phyloP scores from a whole-genome alignment of 306 rosid species.

The Neltuma alba region DNA sequence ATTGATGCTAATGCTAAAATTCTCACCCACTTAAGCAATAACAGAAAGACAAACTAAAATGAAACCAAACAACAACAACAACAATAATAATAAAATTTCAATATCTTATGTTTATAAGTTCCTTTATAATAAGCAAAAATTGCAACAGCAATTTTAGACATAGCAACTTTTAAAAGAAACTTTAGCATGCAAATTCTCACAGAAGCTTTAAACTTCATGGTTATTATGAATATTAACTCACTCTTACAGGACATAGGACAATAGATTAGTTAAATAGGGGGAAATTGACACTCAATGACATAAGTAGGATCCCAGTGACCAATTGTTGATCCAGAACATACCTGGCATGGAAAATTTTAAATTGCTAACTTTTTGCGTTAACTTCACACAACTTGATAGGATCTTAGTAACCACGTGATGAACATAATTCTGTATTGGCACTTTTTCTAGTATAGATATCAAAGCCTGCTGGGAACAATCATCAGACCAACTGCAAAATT shows the following conservation, averaged over 20 bases:
- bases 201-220: conserved; percentile 14
- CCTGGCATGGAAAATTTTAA: conserved; percentile 61
- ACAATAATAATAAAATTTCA: background rate
- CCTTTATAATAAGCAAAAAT: background rate
- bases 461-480: conserved; percentile 63
- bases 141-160: background rate
- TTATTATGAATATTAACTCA: background rate
- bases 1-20: background rate
- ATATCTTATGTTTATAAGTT: background rate
- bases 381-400: conserved; percentile 63
- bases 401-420: conserved; percentile 60
- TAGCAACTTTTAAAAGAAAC: background rate
- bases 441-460: conserved; percentile 69
- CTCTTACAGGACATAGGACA: background rate
- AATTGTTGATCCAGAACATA: conserved; percentile 29
- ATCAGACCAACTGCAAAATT: conserved; percentile 64
- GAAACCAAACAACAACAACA: background rate
- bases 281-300: background rate
- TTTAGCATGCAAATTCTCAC: background rate
- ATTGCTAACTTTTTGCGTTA: conserved; percentile 47
- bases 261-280: background rate
- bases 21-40: background rate
- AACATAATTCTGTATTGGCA: conserved; percentile 58
- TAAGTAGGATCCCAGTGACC: conserved; percentile 5
- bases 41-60: background rate